Base-by-base conservation (phyloP, 164 flowering plant species). In the Piper longum region DNA sequence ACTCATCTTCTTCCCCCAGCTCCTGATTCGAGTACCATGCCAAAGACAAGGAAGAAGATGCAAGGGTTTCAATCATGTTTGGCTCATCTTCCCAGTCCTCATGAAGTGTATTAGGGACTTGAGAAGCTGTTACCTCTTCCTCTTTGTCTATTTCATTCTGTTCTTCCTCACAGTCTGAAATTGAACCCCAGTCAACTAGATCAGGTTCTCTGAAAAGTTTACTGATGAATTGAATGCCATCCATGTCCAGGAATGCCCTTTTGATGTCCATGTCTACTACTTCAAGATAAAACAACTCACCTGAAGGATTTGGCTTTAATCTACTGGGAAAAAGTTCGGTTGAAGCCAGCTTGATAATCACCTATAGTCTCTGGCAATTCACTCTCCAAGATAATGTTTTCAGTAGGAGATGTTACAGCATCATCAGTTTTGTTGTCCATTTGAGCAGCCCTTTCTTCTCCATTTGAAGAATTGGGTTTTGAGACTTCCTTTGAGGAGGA, bases 261-360 rank as follows among this genome's bases (percentile, higher is more conserved):
- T 43, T 43, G 45, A 43, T 43, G 4, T 43, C 45, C 45, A 43
- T 43, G 45, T 43, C 45, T 43, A 43, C 8, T 4, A 8, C 45
- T 43, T 43, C 45, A 8, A 43, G 8, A 43, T 43, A 43, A 8
- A 43, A 43, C 45, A 4, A 43, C 45, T 4, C 8, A 43, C 45
- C 13, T 39, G 76, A 66, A 43, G 54, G 55, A 43, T 41, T 48
- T 36, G 59, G 36, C 8, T 62, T 60, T 54, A 54, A 63, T 26
- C 62, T 55, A 8, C 57, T 64, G 67, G 57, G 42, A 48, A 64
- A 67, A 45, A 57, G 65, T 43, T 43, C 42, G 41, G 17, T 36
- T 19, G 43, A 16, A 60, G 68, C 57, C 40, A 56, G 36, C 59
- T 66, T 57, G 52, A 45, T 9, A 7, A 6, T 45, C 52, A 45